These are phyloP conservation scores for Amaranthus palmeri DNA, from an alignment of 148 eudicot genomes.

Conservation along the genomic window DNA sequence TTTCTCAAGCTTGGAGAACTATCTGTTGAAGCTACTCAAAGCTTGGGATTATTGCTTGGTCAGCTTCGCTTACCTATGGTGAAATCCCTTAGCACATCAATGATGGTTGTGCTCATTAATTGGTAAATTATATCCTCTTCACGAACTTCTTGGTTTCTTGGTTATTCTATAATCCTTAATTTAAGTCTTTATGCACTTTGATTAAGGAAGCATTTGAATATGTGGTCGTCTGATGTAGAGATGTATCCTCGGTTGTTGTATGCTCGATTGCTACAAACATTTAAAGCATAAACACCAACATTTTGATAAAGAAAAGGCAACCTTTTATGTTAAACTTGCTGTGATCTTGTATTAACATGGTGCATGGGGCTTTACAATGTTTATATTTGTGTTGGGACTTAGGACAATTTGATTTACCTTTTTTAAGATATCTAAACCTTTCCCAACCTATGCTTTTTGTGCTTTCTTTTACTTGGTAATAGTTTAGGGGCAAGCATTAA, in stretches of 20 bases:
- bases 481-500: background rate
- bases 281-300: background rate
- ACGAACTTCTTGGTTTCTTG: background rate
- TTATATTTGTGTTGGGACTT: background rate
- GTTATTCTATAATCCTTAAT: background rate
- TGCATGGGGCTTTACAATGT: background rate
- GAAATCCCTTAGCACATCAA: constrained; percentile 68
- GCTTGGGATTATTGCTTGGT: constrained; percentile 80
- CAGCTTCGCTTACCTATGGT: constrained; percentile 77
- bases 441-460: background rate
- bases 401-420: background rate
- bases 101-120: constrained; percentile 74
- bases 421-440: background rate
- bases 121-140: constrained; percentile 41
- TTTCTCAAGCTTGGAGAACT: constrained; percentile 79
- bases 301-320: too few species aligned
- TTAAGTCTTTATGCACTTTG: background rate
- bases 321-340: too few species aligned
- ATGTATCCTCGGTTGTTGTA: background rate
- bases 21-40: constrained; percentile 79
- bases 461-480: background rate
- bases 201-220: background rate
- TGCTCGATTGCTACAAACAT: background rate
- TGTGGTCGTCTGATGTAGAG: background rate
- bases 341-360: too few species aligned